Base-by-base conservation (phyloP, 2,329 filamentous ascomycete genomes). In the Pseudogymnoascus verrucosus region DNA sequence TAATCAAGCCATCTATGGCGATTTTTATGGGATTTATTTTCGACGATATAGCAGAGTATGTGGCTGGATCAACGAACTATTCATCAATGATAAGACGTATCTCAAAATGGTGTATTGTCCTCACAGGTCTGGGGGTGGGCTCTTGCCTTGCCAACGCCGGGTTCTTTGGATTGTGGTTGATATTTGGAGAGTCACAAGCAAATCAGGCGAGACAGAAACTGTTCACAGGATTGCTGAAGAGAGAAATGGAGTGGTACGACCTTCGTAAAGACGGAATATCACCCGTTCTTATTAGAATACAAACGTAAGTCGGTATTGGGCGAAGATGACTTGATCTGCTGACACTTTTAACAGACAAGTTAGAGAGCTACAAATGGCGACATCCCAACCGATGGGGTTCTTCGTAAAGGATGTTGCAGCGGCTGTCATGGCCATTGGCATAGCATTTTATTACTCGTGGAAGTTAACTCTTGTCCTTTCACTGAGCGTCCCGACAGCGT, bases 201-300 rank as follows among this genome's bases (percentile, higher is more conserved):
- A 83, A 82, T 34, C 83, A 76, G 57, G 86, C 86, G 5, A 83
- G 91, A 4, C 78, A 81, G 14, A 78, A 76, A 4, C 75, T 95
- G 2, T 96, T 96, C 71, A 69, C 77, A 1, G 82, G 82, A 1
- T 77, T 98, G 37, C 73, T 96, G n/a, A 76, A 78, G 5, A 91
- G 88, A 71, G 85, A 93, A 11, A 84, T 95, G 72, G 80, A 82
- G 54, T 98, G 93, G 92, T 96, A 90, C 71, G 92, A 97, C 72
- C 78, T 80, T 16, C 82, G 87, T 61, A 79, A 84, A 39, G 85
- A 90, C 63, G 93, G 93, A 0, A 81, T 90, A 16, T 83, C 84
- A 0, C 87, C 90, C 16, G 80, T 95, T 44, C 78, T 96, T 16
- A 83, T 87, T 14, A 81, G 86, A 62, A 79, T 92, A 34, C 89